These are phyloP conservation scores for Gentiana dahurica DNA, from an alignment of 257 asterid species.

Conservation along the genomic window DNA sequence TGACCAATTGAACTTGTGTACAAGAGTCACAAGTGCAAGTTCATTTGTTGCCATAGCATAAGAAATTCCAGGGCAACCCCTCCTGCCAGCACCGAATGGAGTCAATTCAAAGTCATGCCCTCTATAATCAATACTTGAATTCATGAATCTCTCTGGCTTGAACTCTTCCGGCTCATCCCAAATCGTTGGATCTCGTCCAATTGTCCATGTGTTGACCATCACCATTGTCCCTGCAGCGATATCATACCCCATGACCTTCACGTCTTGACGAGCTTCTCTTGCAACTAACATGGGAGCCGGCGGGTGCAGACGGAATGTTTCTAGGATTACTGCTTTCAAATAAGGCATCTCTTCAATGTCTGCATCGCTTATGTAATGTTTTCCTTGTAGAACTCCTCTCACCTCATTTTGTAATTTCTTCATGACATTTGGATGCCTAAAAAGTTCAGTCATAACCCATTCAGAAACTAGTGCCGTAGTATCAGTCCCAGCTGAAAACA, in stretches of 20 bases:
- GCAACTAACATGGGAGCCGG: conserved; percentile 9
- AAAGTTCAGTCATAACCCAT: conserved; percentile 59
- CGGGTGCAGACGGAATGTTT: conserved; percentile 10
- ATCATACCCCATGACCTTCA: conserved; percentile 5
- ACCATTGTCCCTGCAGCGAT: conserved; percentile 9
- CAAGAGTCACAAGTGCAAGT: conserved; percentile 1
- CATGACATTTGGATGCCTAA: conserved; percentile 30
- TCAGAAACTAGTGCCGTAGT: conserved; percentile 43
- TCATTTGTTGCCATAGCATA: conserved; percentile 1
- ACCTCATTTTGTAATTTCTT: conserved; percentile 41
- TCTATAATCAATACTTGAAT: conserved; percentile 10
- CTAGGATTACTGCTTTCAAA: conserved; percentile 8
- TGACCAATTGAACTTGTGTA: conserved; percentile 3
- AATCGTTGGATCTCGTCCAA: conserved; percentile 13
- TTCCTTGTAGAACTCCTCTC: conserved; percentile 27
- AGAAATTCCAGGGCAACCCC: conserved; percentile 3
- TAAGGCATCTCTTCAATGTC: conserved; percentile 4
- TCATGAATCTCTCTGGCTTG: conserved; percentile 13
- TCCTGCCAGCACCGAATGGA: conserved; percentile 12
- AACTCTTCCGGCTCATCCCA: conserved; percentile 8
- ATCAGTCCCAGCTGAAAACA: conserved; percentile 61
- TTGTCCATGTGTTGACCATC: conserved; percentile 10
- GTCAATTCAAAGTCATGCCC: conserved; percentile 23
- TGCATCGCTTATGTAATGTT: conserved; percentile 21
- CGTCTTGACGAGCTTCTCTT: conserved; percentile 7